phyloP scores from a whole-genome alignment of 208 protist species.

The Leishmania tropica region DNA sequence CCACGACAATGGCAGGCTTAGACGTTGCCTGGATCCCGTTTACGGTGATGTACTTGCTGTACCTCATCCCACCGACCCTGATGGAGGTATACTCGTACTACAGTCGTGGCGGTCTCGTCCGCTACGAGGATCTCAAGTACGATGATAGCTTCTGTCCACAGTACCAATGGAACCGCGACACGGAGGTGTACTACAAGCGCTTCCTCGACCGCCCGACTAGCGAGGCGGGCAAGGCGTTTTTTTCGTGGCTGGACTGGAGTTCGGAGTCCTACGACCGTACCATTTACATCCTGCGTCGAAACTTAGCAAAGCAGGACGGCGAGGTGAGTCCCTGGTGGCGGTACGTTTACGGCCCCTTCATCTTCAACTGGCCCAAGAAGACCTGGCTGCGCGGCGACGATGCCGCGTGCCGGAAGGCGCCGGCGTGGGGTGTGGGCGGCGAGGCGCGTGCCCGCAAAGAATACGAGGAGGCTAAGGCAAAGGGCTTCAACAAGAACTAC shows the following conservation, averaged over 20 bases:
- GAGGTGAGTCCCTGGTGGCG: constrained; percentile 76
- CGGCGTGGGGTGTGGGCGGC: constrained; percentile 84
- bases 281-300: constrained; percentile 79
- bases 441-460: constrained; percentile 81
- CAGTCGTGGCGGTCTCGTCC: constrained; percentile 81
- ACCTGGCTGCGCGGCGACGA: constrained; percentile 89
- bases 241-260: constrained; percentile 89
- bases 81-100: constrained; percentile 93
- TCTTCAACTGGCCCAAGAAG: constrained; percentile 93
- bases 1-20: constrained; percentile 58
- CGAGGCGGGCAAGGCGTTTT: constrained; percentile 87
- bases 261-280: constrained; percentile 87
- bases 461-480: constrained; percentile 75
- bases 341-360: constrained; percentile 89
- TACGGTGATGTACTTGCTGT: constrained; percentile 87
- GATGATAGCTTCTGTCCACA: constrained; percentile 81
- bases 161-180: constrained; percentile 70
- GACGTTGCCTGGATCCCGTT: constrained; percentile 88
- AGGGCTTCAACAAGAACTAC: constrained; percentile 87
- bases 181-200: constrained; percentile 86
- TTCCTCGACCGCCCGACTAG: constrained; percentile 85
- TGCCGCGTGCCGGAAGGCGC: constrained; percentile 64
- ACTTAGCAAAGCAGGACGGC: constrained; percentile 61
- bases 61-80: constrained; percentile 88
- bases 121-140: constrained; percentile 85